Base-by-base conservation (phyloP, 2,329 filamentous ascomycete species). In the Colletotrichum filicis region DNA sequence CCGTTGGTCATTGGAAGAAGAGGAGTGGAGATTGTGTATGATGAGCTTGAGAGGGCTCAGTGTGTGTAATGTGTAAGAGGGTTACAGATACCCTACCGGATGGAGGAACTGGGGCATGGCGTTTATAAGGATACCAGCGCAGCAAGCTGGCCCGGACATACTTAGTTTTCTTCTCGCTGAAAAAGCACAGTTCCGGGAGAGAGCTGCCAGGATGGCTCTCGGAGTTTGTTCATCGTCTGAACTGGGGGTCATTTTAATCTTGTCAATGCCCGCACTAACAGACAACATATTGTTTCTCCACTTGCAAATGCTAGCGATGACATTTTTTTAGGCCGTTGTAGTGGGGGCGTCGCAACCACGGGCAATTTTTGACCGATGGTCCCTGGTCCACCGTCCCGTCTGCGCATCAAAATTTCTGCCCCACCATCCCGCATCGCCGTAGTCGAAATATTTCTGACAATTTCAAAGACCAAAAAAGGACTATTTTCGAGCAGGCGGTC, bases 371-470 rank as follows among this genome's bases (percentile, higher is more conserved):
- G 52, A 35, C 71, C 66, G 66, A 64, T 53, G 59, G 53, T 35
- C 35, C 35, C 60, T 60, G 22, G 19, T 28, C 52, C 49, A 56
- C 49, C 49, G 22, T 42, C 32, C 49, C 24, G 30, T 26, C 28
- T 56, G 53, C 53, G 19, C 32, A 62, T 73, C 56, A 66, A 74
- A 67, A 74, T 74, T 73, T 74, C 69, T 66, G 64, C 69, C 69
- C 69, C 73, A 68, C 69, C 68, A 73, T 73, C 69, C 59, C 58
- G 68, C 71, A 72, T 72, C 68, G 35, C 62, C 57, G 9, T 26
- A 22, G 4, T 73, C 53, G 71, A 73, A 73, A 73, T 70, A 26
- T 75, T 76, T 66, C 66, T 64, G 71, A 57, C 63, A 60, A 61
- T 35, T 26, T 35, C 30, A 32, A 56, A 32, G 24, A 32, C 37